Conservation (phyloP, 2,329 filamentous ascomycete genomes). For the Calycina herbarum region DNA sequence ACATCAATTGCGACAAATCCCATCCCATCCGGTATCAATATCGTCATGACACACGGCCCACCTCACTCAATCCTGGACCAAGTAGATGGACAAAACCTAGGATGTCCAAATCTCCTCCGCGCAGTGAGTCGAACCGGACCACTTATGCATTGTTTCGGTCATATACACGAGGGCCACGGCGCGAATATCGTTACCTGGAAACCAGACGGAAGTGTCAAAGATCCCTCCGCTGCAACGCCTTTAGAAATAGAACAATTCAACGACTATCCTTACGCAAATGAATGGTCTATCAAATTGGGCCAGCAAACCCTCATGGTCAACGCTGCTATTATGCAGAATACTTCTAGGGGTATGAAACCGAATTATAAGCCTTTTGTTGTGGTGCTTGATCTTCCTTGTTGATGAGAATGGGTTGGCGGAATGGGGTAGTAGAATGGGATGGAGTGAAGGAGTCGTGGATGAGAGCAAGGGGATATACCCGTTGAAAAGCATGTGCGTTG, state of each 20-base stretch:
- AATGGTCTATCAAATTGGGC: constrained; percentile 38
- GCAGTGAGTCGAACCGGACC: constrained; percentile 48
- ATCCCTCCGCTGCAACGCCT: constrained; percentile 36
- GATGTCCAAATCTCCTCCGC: constrained; percentile 47
- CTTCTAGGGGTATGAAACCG: constrained; percentile 23
- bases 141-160: constrained; percentile 56
- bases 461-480: too few relatives aligned
- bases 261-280: constrained; percentile 39
- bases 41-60: constrained; percentile 42
- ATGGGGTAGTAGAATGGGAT: too few relatives aligned
- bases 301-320: constrained; percentile 62
- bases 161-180: constrained; percentile 61
- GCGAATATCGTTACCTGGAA: constrained; percentile 54
- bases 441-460: too few relatives aligned
- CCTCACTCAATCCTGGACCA: constrained; percentile 36
- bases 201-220: constrained; percentile 29
- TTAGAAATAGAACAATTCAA: constrained; percentile 40
- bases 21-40: constrained; percentile 33
- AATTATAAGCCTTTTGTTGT: constrained; percentile 30
- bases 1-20: constrained; percentile 19
- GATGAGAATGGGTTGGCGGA: background rate
- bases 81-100: constrained; percentile 36
- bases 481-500: too few relatives aligned
- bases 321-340: constrained; percentile 47
- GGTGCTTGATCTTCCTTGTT: constrained; percentile 19